Percentiles rank a stretch among this genome's conserved stretches.
Evolutionary conservation across 768 basidiomycete genomes (phyloP).

Genomic region (Mycena crocata): DNA sequence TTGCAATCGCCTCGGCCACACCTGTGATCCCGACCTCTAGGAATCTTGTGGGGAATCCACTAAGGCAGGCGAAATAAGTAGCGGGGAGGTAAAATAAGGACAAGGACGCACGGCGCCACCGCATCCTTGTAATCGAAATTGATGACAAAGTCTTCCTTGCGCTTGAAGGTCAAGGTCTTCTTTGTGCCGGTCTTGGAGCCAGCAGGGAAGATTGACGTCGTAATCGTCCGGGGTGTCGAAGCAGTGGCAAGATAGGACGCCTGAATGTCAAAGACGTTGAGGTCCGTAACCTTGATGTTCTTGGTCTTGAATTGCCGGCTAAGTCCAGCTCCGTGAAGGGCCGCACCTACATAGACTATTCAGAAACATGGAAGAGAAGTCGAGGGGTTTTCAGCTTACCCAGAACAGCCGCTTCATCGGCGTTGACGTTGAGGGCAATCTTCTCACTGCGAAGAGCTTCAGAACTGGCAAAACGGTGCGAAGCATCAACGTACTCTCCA

Average conservation of each 20-base stretch:
- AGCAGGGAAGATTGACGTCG: conserved; percentile 79
- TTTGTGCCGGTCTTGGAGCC: conserved; percentile 83
- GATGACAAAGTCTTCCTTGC: conserved; percentile 85
- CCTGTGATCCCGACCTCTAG: conserved; percentile 79
- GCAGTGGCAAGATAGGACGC: conserved; percentile 79
- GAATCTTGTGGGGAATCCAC: conserved; percentile 80
- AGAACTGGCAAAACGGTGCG: conserved; percentile 11
- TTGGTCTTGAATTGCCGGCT: conserved; percentile 96
- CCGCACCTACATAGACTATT: conserved; percentile 56
- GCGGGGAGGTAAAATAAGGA: neutral
- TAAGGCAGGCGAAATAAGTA: conserved; percentile 39
- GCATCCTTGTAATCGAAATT: conserved; percentile 80
- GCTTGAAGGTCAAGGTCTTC: conserved; percentile 89
- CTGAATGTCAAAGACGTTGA: conserved; percentile 79
- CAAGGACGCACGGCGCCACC: conserved; percentile 65
- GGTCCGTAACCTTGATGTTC: conserved; percentile 86
- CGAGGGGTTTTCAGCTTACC: conserved; percentile 43
- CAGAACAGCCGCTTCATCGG: conserved; percentile 96
- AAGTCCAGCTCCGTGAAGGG: conserved; percentile 89
- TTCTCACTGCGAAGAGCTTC: conserved; percentile 62
- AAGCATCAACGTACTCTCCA: conserved; percentile 69
- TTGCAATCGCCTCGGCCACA: conserved; percentile 80
- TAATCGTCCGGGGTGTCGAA: conserved; percentile 73
- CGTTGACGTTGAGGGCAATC: conserved; percentile 95
- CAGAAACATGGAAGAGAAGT: neutral